A percentile compares a stretch with the other conserved stretches of the same genome.
These are phyloP conservation scores for Ophiostoma australiae DNA, from an alignment of 2,329 filamentous ascomycete genomes.

Conservation along the genomic window DNA sequence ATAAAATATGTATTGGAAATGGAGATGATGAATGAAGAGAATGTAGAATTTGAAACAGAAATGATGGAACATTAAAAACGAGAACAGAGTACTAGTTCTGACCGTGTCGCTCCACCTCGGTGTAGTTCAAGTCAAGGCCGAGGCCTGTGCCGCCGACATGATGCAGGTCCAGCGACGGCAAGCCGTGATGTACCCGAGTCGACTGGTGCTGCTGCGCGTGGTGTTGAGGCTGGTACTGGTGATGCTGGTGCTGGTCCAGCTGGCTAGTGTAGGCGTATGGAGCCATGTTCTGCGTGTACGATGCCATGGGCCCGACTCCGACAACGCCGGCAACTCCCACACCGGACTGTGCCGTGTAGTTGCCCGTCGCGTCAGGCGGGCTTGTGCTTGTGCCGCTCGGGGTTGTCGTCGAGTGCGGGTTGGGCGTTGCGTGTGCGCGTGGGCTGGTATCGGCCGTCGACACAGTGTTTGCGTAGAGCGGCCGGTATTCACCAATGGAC, in stretches of 20 bases:
- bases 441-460: constrained; percentile 24
- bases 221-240: not conserved
- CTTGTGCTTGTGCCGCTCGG: constrained; percentile 25
- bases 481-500: constrained; percentile 24
- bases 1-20: constrained; percentile 2
- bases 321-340: not conserved
- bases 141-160: not conserved
- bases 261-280: constrained; percentile 15
- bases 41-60: not conserved
- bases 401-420: constrained; percentile 23
- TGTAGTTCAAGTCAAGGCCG: not conserved
- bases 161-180: not conserved
- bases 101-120: not conserved
- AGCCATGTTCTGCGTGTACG: not conserved
- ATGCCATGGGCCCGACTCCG: not conserved
- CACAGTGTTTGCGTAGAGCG: constrained; percentile 23
- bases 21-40: constrained; percentile 2
- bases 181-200: not conserved
- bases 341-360: constrained; percentile 25
- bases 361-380: constrained; percentile 21
- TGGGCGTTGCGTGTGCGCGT: constrained; percentile 26
- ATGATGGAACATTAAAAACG: not conserved
- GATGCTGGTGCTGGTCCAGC: not conserved
- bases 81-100: not conserved
- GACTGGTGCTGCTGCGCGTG: not conserved